phyloP scores from a whole-genome alignment of 2,329 filamentous ascomycete species.

The Lanzia echinophila region DNA sequence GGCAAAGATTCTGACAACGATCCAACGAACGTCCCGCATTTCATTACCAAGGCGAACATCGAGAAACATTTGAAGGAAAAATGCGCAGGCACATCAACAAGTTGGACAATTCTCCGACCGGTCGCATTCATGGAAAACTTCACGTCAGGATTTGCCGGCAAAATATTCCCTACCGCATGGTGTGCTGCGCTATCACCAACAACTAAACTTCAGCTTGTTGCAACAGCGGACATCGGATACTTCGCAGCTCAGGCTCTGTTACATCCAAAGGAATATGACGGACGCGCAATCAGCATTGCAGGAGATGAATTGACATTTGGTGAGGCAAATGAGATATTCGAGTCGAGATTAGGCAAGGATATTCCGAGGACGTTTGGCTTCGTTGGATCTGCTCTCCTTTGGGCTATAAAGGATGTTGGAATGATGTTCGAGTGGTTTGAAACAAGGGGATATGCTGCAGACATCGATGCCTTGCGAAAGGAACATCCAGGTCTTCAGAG shows the following conservation, averaged over 20 bases:
- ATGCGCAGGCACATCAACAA: constrained; percentile 37
- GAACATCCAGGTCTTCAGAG: constrained; percentile 37
- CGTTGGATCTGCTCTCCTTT: constrained; percentile 19
- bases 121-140: constrained; percentile 49
- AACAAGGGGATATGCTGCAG: constrained; percentile 24
- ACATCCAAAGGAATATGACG: constrained; percentile 33
- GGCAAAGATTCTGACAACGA: constrained; percentile 38
- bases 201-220: constrained; percentile 37
- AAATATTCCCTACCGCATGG: constrained; percentile 28
- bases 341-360: constrained; percentile 21
- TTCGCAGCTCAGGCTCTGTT: constrained; percentile 40
- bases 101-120: constrained; percentile 50
- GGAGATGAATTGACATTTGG: constrained; percentile 39
- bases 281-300: constrained; percentile 36
- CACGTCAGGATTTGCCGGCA: constrained; percentile 19
- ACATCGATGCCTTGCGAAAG: constrained; percentile 34
- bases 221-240: constrained; percentile 39
- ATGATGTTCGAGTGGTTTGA: constrained; percentile 29
- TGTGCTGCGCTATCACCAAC: constrained; percentile 21
- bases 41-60: constrained; percentile 48
- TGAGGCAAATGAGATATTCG: constrained; percentile 30
- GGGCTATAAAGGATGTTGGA: constrained; percentile 22
- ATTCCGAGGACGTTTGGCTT: constrained; percentile 26
- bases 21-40: constrained; percentile 47
- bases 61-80: constrained; percentile 47